Conservation (phyloP, 2,329 filamentous ascomycete species). For the Sphaceloma murrayae region DNA sequence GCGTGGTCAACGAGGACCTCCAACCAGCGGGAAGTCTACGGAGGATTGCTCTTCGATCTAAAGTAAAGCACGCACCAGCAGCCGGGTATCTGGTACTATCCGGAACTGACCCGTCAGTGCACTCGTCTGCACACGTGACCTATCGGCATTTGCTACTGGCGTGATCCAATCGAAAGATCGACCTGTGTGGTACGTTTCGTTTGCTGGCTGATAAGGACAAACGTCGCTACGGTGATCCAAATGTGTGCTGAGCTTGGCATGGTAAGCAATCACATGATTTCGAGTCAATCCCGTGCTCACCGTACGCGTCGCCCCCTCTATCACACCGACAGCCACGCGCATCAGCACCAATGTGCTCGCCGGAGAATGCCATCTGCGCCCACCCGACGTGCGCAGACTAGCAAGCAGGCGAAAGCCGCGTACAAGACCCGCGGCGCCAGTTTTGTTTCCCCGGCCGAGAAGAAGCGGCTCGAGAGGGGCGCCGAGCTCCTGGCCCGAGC, state of each 20-base stretch:
- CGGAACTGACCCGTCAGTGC: no score
- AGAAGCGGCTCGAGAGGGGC: slow-evolving; percentile 27
- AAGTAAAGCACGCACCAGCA: no score
- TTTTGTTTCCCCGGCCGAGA: slow-evolving; percentile 26
- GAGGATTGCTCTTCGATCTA: no score
- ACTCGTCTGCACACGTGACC: no score
- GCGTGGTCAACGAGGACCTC: no score
- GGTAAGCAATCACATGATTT: slow-evolving; percentile 1
- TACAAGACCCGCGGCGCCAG: slow-evolving; percentile 28
- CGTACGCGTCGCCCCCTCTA: not conserved
- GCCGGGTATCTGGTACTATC: no score
- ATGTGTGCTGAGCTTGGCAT: no score
- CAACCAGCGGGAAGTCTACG: no score
- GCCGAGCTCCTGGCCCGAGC: slow-evolving; percentile 29
- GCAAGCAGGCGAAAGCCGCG: slow-evolving; percentile 31
- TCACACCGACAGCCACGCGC: not conserved
- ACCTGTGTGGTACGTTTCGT: not conserved
- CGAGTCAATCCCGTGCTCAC: slow-evolving; percentile 1
- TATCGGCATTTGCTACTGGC: no score
- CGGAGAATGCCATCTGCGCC: slow-evolving; percentile 11
- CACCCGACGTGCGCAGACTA: slow-evolving; percentile 23
- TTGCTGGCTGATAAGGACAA: slow-evolving; percentile 15
- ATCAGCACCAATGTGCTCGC: slow-evolving; percentile 11
- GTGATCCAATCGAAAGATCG: no score
- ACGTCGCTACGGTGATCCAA: no score